These are phyloP conservation scores for Pseudohyphozyma bogoriensis DNA, from an alignment of 768 basidiomycete species.

Conservation along the genomic window DNA sequence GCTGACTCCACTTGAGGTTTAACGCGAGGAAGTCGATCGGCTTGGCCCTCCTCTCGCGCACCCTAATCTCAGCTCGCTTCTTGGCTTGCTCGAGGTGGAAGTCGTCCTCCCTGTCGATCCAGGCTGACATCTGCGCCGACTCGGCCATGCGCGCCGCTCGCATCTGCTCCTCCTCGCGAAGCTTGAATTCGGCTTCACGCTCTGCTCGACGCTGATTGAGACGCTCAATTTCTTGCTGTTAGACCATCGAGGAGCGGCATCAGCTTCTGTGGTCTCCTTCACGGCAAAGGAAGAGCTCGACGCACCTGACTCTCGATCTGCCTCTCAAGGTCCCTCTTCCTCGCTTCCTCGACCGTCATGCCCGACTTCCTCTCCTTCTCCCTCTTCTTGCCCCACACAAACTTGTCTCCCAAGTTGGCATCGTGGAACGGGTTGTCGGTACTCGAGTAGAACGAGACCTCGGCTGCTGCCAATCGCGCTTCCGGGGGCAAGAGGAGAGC, in stretches of 20 bases:
- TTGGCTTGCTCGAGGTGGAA: slow-evolving; percentile 94
- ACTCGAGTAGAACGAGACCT: slow-evolving; percentile 91
- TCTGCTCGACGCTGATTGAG: slow-evolving; percentile 83
- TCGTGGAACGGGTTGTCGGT: slow-evolving; percentile 98
- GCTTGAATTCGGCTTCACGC: slow-evolving; percentile 73
- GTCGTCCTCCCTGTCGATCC: slow-evolving; percentile 92
- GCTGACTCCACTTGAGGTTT: slow-evolving; percentile 82
- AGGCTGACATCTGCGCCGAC: slow-evolving; percentile 94
- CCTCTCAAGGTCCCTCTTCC: slow-evolving; percentile 65
- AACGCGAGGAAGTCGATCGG: slow-evolving; percentile 97
- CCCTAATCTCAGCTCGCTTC: slow-evolving; percentile 77
- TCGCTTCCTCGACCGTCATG: slow-evolving; percentile 63
- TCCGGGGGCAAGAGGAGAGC: slow-evolving; percentile 43
- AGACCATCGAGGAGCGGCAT: neutral
- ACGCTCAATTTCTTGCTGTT: slow-evolving; percentile 79
- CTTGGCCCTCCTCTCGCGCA: slow-evolving; percentile 92
- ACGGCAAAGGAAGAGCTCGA: neutral
- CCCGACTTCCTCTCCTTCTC: slow-evolving; percentile 92
- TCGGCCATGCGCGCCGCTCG: slow-evolving; percentile 81
- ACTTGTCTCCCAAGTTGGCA: slow-evolving; percentile 88
- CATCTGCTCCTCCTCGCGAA: slow-evolving; percentile 87
- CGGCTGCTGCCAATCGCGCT: slow-evolving; percentile 72
- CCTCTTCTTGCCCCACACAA: slow-evolving; percentile 97
- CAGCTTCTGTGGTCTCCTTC: neutral
- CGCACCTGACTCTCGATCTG: slow-evolving; percentile 68